Evolutionary conservation across 805 yeast genomes (phyloP), one percentile per base, ranked within the genome.

Genomic region (Zygoascus flipseniorum): DNA sequence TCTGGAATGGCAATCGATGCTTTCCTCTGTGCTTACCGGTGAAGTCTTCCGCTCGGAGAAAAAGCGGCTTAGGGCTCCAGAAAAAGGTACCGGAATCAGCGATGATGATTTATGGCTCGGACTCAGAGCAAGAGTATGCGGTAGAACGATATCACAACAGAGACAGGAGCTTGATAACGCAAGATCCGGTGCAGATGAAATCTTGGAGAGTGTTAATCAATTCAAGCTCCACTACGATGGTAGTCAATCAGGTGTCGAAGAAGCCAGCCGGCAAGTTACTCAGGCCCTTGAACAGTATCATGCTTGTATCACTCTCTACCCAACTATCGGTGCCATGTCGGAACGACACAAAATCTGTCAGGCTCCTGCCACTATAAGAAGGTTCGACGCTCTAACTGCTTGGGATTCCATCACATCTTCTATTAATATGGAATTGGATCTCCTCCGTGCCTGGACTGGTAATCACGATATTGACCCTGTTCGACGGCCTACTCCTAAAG

Each of bases 1-100:
- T 48, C 72, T 90, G 11, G 96, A 89, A 69, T 93, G 99, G 99
- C 98, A 93, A 69, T 80, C 92, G 0, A 89, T 93, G 96, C 75
- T 93, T 48, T 78, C 86, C 10, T 78, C 89, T 2, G 98, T 93
- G 2, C 77, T 93, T 37, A 92, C 95, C 2, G 98, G 99, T 60
- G 98, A 93, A 68, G 96, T 93, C 52, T 89, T 93, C 19, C 79
- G 85, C 37, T 84, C 92, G 11, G 99, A 93, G 64, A 93, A 92
- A 69, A 60, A 69, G 35, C 64, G 74, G 23, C 52, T 70, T 46
- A 81, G 58, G 67, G 76, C 52, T 72, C 78, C 58, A 60, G 79
- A 53, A 76, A 80, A 55, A 73, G 82, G 5, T 43, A 60, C 55
- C 78, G 79, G 64, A 31, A 51, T 52, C 8, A 47, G 23, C 14